A percentile compares a stretch with the other conserved stretches of the same genome.
phyloP scores from a whole-genome alignment of 2,329 filamentous ascomycete genomes.

The Fusarium piperis region DNA sequence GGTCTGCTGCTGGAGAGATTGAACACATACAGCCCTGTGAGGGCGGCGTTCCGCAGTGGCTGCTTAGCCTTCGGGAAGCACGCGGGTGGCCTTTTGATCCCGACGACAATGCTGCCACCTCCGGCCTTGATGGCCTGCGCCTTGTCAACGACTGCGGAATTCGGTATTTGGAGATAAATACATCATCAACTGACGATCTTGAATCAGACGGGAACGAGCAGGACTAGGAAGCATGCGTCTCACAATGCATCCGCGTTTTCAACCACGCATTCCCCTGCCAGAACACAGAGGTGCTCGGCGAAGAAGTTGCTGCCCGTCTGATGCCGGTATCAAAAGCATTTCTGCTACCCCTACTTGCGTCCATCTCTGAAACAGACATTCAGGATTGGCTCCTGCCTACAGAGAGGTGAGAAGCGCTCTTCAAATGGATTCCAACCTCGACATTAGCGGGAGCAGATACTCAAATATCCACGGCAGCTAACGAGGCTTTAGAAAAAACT shows the following conservation, averaged over 20 bases:
- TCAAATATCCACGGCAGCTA: neutral
- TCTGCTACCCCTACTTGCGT: neutral
- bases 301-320: neutral
- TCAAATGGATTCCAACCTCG: neutral
- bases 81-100: neutral
- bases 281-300: neutral
- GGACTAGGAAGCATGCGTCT: no score
- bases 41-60: neutral
- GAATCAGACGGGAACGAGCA: neutral
- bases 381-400: neutral
- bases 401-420: neutral
- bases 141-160: neutral
- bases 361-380: neutral
- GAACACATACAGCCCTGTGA: neutral
- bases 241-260: neutral
- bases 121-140: neutral
- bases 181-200: neutral
- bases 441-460: no score
- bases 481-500: neutral
- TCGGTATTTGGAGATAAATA: neutral
- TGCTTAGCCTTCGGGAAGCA: neutral
- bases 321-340: neutral
- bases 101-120: neutral
- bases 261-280: neutral
- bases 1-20: neutral